phyloP scores from a whole-genome alignment of 331 rosid species.

The Quercus tomentella region DNA sequence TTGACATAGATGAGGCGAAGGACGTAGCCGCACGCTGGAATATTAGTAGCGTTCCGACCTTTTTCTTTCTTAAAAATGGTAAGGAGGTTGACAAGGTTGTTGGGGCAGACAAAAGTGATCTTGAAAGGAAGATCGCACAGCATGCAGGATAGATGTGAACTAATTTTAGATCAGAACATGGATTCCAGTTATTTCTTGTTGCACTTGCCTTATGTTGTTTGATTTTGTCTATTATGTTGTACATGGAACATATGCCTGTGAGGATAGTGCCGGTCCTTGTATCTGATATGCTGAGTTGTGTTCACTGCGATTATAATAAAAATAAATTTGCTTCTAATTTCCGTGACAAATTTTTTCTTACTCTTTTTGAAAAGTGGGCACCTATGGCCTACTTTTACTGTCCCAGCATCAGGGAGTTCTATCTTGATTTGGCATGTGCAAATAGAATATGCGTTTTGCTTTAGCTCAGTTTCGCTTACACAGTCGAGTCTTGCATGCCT shows the following conservation, averaged over 20 bases:
- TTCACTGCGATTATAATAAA: neutral
- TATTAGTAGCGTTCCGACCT: conserved; percentile 70
- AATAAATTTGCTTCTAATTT: neutral
- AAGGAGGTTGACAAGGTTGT: conserved; percentile 63
- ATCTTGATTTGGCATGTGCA: too few relatives aligned
- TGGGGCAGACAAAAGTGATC: conserved; percentile 59
- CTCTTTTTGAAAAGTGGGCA: neutral
- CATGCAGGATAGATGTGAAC: conserved; percentile 43
- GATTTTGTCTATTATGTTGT: conserved; percentile 1
- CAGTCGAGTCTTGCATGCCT: too few relatives aligned
- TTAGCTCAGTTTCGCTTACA: too few relatives aligned
- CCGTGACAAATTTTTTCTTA: neutral
- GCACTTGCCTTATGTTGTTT: conserved; percentile 1
- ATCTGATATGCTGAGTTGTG: neutral
- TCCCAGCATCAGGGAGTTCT: too few relatives aligned
- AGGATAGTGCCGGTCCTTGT: neutral
- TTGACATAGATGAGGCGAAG: conserved; percentile 69
- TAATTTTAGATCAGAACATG: conserved; percentile 2
- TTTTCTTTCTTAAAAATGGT: conserved; percentile 66
- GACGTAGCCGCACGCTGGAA: conserved; percentile 69
- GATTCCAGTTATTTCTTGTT: conserved; percentile 6
- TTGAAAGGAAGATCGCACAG: conserved; percentile 63
- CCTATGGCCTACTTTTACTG: neutral
- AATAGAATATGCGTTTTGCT: too few relatives aligned
- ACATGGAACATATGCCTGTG: neutral